Percentiles rank a stretch among this genome's conserved stretches.
Evolutionary conservation across 805 yeast genomes (phyloP).

Genomic region (Komagataella ulmi): DNA sequence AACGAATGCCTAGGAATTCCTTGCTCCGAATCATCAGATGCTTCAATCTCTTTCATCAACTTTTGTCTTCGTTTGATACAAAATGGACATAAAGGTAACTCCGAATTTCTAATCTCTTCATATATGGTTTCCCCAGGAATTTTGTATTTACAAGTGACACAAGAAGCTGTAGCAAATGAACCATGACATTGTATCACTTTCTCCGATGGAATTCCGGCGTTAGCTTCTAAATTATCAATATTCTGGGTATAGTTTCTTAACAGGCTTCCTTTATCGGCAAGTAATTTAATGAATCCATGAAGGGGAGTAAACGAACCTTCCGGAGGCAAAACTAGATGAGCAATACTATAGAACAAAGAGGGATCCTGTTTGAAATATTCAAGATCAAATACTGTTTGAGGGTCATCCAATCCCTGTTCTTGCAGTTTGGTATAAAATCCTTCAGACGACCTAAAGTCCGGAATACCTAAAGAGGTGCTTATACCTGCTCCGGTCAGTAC

Average conservation of each 20-base stretch:
- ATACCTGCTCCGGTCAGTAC: constrained; percentile 92
- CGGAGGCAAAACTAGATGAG: constrained; percentile 75
- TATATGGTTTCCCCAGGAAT: constrained; percentile 56
- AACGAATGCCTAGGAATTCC: constrained; percentile 4
- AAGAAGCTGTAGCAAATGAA: constrained; percentile 78
- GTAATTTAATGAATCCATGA: constrained; percentile 62
- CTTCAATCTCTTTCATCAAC: constrained; percentile 13
- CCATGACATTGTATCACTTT: constrained; percentile 86
- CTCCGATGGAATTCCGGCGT: constrained; percentile 58
- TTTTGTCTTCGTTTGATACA: constrained; percentile 34
- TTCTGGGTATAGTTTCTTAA: constrained; percentile 84
- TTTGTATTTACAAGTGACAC: constrained; percentile 59
- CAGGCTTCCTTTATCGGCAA: constrained; percentile 67
- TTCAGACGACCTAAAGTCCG: constrained; percentile 82
- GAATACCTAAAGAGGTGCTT: constrained; percentile 80
- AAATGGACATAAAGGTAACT: constrained; percentile 60
- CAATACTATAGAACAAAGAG: constrained; percentile 70
- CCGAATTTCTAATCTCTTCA: constrained; percentile 40
- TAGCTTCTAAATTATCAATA: constrained; percentile 76
- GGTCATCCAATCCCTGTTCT: constrained; percentile 64
- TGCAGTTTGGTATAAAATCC: constrained; percentile 68
- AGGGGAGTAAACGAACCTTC: constrained; percentile 55
- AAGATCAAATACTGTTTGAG: constrained; percentile 81
- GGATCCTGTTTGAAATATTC: constrained; percentile 67
- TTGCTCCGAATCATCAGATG: constrained; percentile 14